phyloP scores from a whole-genome alignment of 306 rosid genomes.

The Citrullus amarus region DNA sequence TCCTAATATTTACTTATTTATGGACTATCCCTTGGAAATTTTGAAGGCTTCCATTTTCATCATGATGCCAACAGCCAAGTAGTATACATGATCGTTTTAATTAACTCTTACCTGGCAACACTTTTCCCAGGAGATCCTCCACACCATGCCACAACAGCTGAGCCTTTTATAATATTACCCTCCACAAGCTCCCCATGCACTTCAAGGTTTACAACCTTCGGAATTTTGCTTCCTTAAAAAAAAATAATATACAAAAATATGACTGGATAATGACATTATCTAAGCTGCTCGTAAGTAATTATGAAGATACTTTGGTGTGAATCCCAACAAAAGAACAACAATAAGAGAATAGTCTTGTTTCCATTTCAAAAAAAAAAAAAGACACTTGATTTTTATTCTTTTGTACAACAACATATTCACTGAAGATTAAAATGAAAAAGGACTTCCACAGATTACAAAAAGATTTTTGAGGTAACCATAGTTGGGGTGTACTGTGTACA shows the following conservation, averaged over 20 bases:
- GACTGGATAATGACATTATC: neutral
- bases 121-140: conserved; percentile 96
- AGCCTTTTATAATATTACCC: conserved; percentile 68
- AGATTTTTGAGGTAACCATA: neutral
- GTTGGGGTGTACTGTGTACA: neutral
- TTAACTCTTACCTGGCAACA: conserved; percentile 73
- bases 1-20: neutral
- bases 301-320: neutral
- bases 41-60: neutral
- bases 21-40: neutral
- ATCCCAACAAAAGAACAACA: neutral
- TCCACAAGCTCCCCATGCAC: conserved; percentile 77
- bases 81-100: neutral
- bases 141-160: conserved; percentile 85
- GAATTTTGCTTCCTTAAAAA: conserved; percentile 64
- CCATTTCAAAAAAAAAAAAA: too few species aligned
- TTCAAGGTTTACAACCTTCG: conserved; percentile 75
- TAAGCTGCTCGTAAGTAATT: neutral
- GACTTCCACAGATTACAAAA: neutral
- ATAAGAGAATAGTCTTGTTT: neutral
- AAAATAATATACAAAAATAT: neutral
- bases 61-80: neutral
- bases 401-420: neutral
- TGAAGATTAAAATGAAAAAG: neutral
- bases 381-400: neutral